phyloP scores from a whole-genome alignment of 2,329 filamentous ascomycete species.

The Scedosporium minutisporum region DNA sequence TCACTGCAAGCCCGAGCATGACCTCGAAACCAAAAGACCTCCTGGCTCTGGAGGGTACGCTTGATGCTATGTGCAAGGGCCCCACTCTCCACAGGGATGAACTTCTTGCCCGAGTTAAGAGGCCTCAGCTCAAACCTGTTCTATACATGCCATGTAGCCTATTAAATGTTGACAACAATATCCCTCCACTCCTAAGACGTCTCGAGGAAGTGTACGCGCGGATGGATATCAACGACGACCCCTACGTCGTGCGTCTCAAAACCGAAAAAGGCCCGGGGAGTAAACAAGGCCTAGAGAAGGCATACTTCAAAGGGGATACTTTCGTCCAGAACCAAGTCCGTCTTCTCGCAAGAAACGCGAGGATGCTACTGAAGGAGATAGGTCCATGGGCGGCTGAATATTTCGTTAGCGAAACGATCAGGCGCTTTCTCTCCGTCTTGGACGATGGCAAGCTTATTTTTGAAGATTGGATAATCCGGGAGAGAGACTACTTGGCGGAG shows the following conservation, averaged over 20 bases:
- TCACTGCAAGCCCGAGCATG: slow-evolving; percentile 72
- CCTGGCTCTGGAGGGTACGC: slow-evolving; percentile 53
- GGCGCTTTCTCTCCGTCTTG: neutral
- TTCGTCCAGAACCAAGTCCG: slow-evolving; percentile 46
- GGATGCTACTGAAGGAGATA: slow-evolving; percentile 44
- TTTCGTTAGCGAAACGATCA: slow-evolving; percentile 43
- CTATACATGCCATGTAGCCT: slow-evolving; percentile 18
- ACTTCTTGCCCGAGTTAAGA: slow-evolving; percentile 57
- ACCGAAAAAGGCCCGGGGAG: slow-evolving; percentile 31
- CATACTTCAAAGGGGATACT: slow-evolving; percentile 36
- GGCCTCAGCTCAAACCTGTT: slow-evolving; percentile 42
- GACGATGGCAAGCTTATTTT: neutral
- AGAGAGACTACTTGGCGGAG: slow-evolving; percentile 45
- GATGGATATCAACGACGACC: slow-evolving; percentile 53
- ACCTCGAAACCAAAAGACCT: slow-evolving; percentile 46
- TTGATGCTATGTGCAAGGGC: slow-evolving; percentile 60
- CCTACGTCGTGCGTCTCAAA: slow-evolving; percentile 41
- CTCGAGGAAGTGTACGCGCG: slow-evolving; percentile 16
- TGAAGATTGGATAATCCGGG: slow-evolving; percentile 23
- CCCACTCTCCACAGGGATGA: slow-evolving; percentile 62
- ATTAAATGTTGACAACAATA: neutral
- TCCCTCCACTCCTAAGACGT: neutral
- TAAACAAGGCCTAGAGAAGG: slow-evolving; percentile 24
- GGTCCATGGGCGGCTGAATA: slow-evolving; percentile 61
- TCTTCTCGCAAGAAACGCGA: slow-evolving; percentile 39